Base-by-base conservation (phyloP, 306 rosid species). In the Benincasa hispida region DNA sequence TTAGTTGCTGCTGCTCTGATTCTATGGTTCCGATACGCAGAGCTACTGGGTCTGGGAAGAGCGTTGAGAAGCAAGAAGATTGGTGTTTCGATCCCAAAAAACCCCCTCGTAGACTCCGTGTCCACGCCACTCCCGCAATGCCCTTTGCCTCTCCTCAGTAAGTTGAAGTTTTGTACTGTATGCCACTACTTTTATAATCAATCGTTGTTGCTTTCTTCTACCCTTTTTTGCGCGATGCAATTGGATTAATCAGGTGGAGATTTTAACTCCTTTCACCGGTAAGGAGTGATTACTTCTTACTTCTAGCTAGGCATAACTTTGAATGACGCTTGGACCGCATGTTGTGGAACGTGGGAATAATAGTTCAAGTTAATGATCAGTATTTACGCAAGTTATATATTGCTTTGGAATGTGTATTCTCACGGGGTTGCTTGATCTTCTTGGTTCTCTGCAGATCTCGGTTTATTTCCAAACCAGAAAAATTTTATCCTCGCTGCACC, bases 141-240 rank as follows among this genome's bases (percentile, higher is more conserved):
- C 91, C 96, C 19, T 93, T 93, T 77, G 84, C 94, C 45, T 92
- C 98, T 84, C 80, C 92, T 63, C 89, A 81, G 97, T 90, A 83
- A 37, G 89, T 81, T 56, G 1, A 12, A 76, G 10, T 19, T 41
- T 19, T 76, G 6, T 41, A 18, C 79, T 76, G 50, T 17, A 22
- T 17, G 15, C 8, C 28, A 12, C 25, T 15, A 10, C 68, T 39
- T 47, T 51, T 58, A 2, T 11, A 3, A 37, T 66, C 27, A 5
- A 12, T 66, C 39, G 2, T 21, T 45, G 75, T 45, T 69, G 12
- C 22, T 45, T 25, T 45, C 35, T 47, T 35, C 9, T 19, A 47
- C 75, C 57, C 4, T 24, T 69, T 25, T 42, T 24, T 32, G 47
- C 21, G 53, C 2, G 32, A 11, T 67, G 74, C 54, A 67, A 11